Evolutionary conservation across 352 stramenopile genomes (phyloP).

Genomic region (Phytophthora pisi): DNA sequence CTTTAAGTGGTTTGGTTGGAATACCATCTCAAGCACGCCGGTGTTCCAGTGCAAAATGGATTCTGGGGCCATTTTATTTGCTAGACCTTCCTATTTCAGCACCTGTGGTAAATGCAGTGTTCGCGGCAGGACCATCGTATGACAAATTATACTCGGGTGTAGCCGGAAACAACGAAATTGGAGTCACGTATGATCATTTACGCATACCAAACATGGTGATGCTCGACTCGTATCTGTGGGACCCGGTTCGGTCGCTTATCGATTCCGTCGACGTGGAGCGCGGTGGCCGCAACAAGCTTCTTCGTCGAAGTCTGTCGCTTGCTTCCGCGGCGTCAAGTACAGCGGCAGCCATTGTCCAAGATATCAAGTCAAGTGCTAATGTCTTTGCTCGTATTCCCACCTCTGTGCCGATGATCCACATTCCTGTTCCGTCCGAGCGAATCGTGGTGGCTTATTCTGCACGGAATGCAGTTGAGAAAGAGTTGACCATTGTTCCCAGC

Average conservation of each 20-base stretch:
- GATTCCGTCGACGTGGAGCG: conserved; percentile 73
- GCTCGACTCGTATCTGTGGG: conserved; percentile 69
- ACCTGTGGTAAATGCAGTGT: conserved; percentile 58
- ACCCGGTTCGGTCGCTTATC: conserved; percentile 68
- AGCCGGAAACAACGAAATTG: conserved; percentile 54
- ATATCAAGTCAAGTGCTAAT: conserved; percentile 63
- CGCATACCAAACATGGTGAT: conserved; percentile 51
- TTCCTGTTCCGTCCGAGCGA: conserved; percentile 53
- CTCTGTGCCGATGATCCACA: conserved; percentile 50
- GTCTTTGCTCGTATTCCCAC: conserved; percentile 64
- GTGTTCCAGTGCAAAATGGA: conserved; percentile 51
- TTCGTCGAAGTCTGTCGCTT: conserved; percentile 59
- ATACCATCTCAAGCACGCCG: conserved; percentile 58
- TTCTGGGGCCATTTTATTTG: conserved; percentile 67
- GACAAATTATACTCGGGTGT: conserved; percentile 60
- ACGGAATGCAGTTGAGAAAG: conserved; percentile 38
- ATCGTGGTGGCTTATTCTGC: conserved; percentile 63
- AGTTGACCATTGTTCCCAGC: conserved; percentile 52
- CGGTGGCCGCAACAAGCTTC: conserved; percentile 46
- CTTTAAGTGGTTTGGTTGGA: conserved; percentile 63
- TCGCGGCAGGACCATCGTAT: conserved; percentile 60
- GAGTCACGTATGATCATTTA: conserved; percentile 56
- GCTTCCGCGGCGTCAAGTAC: conserved; percentile 65
- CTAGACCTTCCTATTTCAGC: conserved; percentile 60
- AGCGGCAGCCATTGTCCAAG: conserved; percentile 69